Conservation (phyloP, 495 filamentous ascomycete genomes). For the Lophium mytilinum region DNA sequence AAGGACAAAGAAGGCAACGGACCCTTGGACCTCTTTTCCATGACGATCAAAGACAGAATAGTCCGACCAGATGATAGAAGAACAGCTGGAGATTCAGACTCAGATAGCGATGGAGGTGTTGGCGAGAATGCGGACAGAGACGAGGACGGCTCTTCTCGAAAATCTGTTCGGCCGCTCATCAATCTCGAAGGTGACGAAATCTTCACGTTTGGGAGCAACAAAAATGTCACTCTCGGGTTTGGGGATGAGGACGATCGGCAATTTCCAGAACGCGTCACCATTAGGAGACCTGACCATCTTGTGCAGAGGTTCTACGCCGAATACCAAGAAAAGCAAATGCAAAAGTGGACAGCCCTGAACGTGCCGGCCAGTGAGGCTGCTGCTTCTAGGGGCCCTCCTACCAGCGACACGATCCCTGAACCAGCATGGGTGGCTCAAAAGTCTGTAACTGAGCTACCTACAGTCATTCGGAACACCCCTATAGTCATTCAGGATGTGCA, state of each 20-base stretch:
- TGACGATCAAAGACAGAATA: slow-evolving; percentile 58
- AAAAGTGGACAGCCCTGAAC: slow-evolving; percentile 26
- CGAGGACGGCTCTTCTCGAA: slow-evolving; percentile 10
- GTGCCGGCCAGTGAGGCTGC: slow-evolving; percentile 14
- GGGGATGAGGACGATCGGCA: slow-evolving; percentile 90
- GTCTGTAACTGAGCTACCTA: slow-evolving; percentile 48
- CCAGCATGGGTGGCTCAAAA: slow-evolving; percentile 17
- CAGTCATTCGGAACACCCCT: slow-evolving; percentile 58
- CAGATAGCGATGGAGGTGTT: slow-evolving; percentile 28
- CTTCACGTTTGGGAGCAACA: slow-evolving; percentile 90
- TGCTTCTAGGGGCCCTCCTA: background rate
- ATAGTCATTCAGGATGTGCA: slow-evolving; percentile 66
- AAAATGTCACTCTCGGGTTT: slow-evolving; percentile 85
- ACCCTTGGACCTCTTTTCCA: slow-evolving; percentile 83
- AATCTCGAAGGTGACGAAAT: slow-evolving; percentile 69
- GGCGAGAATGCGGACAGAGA: slow-evolving; percentile 26
- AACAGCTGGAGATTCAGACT: slow-evolving; percentile 29
- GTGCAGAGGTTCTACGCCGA: slow-evolving; percentile 54
- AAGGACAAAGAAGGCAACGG: slow-evolving; percentile 94
- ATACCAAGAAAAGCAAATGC: slow-evolving; percentile 24
- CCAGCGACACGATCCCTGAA: no score
- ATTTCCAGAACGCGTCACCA: slow-evolving; percentile 70
- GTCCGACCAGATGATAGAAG: slow-evolving; percentile 27
- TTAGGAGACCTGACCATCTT: slow-evolving; percentile 76
- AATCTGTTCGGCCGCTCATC: slow-evolving; percentile 11